phyloP scores from a whole-genome alignment of 345 rosid species.

The Euphorbia pulcherrima region DNA sequence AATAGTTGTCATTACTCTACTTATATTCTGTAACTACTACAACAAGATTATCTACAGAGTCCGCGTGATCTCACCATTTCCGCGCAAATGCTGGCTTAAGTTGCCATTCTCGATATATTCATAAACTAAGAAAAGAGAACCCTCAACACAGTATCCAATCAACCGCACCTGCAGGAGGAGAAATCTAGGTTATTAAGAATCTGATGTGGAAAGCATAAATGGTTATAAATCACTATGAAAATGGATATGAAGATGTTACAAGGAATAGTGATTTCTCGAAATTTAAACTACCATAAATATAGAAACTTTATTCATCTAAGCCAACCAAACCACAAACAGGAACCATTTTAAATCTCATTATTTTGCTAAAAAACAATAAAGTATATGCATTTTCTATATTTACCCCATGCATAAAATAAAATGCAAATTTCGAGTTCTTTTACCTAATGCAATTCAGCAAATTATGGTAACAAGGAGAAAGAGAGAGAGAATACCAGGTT shows the following conservation, averaged over 20 bases:
- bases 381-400: not conserved
- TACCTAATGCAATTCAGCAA: not conserved
- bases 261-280: not conserved
- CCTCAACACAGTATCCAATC: constrained; percentile 93
- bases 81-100: constrained; percentile 83
- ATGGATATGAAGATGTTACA: not conserved
- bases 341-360: constrained; percentile 5
- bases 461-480: not conserved
- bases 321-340: not conserved
- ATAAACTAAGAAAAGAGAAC: constrained; percentile 82
- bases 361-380: not conserved
- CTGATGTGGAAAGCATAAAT: not conserved
- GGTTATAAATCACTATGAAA: not conserved
- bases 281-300: not conserved
- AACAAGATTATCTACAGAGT: not conserved
- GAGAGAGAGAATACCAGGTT: constrained; percentile 55
- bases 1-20: not conserved
- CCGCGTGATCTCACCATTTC: constrained; percentile 51
- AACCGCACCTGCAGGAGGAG: constrained; percentile 54
- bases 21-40: constrained; percentile 11
- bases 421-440: not conserved
- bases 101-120: constrained; percentile 91
- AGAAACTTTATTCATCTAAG: not conserved
- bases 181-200: not conserved
- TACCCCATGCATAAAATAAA: not conserved